Conservation (phyloP, 2,329 filamentous ascomycete genomes). For the Aspergillus pseudotamarii region DNA sequence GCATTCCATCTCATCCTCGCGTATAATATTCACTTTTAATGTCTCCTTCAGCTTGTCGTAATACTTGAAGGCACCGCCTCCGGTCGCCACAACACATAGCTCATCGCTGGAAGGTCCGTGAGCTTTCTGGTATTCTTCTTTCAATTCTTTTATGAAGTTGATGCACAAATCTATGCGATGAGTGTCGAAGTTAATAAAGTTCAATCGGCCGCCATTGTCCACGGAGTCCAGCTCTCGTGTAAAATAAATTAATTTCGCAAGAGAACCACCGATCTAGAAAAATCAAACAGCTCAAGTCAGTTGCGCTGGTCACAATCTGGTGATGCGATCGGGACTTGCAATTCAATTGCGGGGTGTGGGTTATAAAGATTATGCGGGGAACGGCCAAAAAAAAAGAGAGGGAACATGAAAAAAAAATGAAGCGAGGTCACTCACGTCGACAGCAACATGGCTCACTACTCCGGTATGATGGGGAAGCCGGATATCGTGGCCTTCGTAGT, state of each 20-base stretch:
- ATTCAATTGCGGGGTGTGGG: conserved; percentile 32
- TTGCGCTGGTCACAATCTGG: conserved; percentile 1
- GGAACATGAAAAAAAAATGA: conserved; percentile 21
- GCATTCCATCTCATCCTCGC: conserved; percentile 99
- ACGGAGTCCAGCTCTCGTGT: conserved; percentile 80
- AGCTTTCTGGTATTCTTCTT: conserved; percentile 75
- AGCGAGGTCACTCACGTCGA: conserved; percentile 70
- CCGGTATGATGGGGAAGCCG: conserved; percentile 93
- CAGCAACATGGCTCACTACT: conserved; percentile 93
- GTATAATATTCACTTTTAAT: conserved; percentile 81
- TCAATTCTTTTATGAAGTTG: conserved; percentile 83
- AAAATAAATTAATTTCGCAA: conserved; percentile 97
- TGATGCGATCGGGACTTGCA: conserved; percentile 10
- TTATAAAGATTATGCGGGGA: conserved; percentile 31
- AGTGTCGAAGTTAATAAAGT: conserved; percentile 96
- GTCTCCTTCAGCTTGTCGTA: conserved; percentile 87
- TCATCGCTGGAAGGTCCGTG: conserved; percentile 71
- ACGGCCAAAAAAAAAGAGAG: conserved; percentile 20
- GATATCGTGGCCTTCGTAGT: conserved; percentile 86
- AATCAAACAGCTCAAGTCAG: conserved; percentile 10
- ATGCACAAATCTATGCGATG: conserved; percentile 92
- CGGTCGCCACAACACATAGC: conserved; percentile 91
- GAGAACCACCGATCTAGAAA: conserved; percentile 85
- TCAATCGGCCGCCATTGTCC: conserved; percentile 83
- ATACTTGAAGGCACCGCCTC: conserved; percentile 94